Evolutionary conservation across 1,284 basidiomycete genomes (phyloP), one percentile per base, ranked within the genome.

Genomic region (Cystobasidium slooffiae): DNA sequence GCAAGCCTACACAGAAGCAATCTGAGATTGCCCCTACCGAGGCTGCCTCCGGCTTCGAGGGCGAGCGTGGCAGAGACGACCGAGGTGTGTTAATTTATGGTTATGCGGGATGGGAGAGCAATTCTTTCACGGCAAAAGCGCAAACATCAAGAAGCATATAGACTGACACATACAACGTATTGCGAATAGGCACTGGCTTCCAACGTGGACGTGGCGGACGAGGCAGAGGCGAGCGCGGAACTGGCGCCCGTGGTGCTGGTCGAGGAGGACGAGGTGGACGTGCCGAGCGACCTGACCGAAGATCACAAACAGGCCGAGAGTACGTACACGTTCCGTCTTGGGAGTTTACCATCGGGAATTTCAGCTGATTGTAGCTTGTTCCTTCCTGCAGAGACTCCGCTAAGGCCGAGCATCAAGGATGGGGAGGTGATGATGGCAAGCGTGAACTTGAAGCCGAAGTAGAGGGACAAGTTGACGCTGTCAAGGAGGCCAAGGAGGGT

Each of bases 371-470:
- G 9, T 8, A 16, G 18, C 14, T 49, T 49, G 16, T 53, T 51
- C 56, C 14, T 58, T 41, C 31, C 55, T 24, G 22, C 72, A 76
- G 73, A 52, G 75, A 76, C 58, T 65, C 58, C 22, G 67, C 68
- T 31, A 76, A 76, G 68, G 58, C 76, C 39, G 75, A 76, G 56
- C 73, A 76, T 41, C 75, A 76, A 53, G 75, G 59, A 49, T 76
- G 75, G 75, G 75, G 75, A 41, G 73, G 73, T 37, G 75, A 76
- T 31, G 75, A 76, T 20, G 75, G 72, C 73, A 74, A 76, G 64
- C 75, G 75, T 37, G 75, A 76, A 59, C 75, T 76, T 16, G 73
- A 69, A 55, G 68, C 66, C 56, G 75, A 76, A 63, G 39, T 47
- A 9, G 72, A 20, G 22, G 75, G 75, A 62, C 20, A 37, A 12